Conservation (phyloP, 495 filamentous ascomycete species). For the Penicillium soppii region DNA sequence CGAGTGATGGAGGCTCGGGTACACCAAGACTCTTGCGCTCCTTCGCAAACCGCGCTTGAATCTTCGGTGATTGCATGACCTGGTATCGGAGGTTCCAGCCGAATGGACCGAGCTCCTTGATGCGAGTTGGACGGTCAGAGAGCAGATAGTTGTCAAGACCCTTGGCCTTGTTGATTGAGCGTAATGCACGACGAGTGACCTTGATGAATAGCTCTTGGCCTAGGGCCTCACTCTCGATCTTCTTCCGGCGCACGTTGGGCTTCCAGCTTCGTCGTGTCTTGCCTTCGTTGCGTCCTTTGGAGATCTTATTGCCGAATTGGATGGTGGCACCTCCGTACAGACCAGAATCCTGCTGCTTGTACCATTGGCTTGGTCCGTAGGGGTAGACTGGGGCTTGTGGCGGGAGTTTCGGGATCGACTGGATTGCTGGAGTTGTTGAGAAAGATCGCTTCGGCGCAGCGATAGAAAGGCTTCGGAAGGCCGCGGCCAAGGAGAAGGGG, state of each 20-base stretch:
- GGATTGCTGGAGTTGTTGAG: too few species aligned
- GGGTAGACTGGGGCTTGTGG: constrained; percentile 72
- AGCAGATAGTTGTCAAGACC: constrained; percentile 90
- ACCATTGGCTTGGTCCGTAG: constrained; percentile 71
- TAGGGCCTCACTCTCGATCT: constrained; percentile 68
- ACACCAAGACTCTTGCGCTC: constrained; percentile 55
- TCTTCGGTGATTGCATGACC: constrained; percentile 69
- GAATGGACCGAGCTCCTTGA: constrained; percentile 80
- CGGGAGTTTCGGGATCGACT: constrained; percentile 34
- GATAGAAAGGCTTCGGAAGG: constrained; percentile 44
- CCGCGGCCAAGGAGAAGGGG: constrained; percentile 38
- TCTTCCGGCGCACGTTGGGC: constrained; percentile 80
- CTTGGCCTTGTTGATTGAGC: constrained; percentile 83
- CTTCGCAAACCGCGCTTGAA: constrained; percentile 57
- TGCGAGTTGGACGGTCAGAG: constrained; percentile 64
- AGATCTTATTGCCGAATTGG: constrained; percentile 91
- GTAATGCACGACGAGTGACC: constrained; percentile 72
- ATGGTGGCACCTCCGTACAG: constrained; percentile 77
- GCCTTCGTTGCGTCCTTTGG: constrained; percentile 64
- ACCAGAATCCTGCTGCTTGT: constrained; percentile 85
- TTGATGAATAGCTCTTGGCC: constrained; percentile 65
- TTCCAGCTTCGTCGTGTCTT: constrained; percentile 86
- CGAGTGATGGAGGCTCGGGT: constrained; percentile 38
- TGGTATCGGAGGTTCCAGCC: constrained; percentile 88
- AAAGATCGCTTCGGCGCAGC: constrained; percentile 42